Conservation (phyloP, 2,329 filamentous ascomycete genomes). For the Pseudogymnoascus sp. region DNA sequence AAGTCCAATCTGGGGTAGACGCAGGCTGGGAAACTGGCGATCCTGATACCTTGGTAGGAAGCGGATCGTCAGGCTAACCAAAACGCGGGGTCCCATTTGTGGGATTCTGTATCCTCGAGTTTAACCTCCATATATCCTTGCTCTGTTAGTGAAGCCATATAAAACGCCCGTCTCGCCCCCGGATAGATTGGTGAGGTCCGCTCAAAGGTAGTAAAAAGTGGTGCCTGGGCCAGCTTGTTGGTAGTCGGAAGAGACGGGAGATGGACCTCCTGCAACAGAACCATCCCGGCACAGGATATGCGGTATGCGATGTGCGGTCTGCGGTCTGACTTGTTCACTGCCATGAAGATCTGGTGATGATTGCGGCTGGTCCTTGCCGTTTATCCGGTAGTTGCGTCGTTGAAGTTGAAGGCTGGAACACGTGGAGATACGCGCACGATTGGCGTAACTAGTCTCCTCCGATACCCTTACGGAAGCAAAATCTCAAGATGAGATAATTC, state of each 20-base stretch:
- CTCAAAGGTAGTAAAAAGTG: neutral
- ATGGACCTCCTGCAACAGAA: neutral
- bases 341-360: neutral
- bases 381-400: neutral
- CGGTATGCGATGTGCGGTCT: neutral
- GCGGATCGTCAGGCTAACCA: neutral
- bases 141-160: neutral
- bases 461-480: neutral
- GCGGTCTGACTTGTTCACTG: neutral
- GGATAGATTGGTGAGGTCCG: neutral
- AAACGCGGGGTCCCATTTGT: conserved; percentile 4
- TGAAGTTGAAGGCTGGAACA: neutral
- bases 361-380: neutral
- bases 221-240: neutral
- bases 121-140: neutral
- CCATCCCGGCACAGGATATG: neutral
- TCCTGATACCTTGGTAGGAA: neutral
- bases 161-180: neutral
- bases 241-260: neutral
- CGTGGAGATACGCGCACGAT: neutral
- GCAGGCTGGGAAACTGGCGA: neutral
- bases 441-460: neutral
- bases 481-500: neutral
- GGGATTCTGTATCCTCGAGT: conserved; percentile 1
- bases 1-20: neutral